Evolutionary conservation across 2,329 filamentous ascomycete genomes (phyloP).

Genomic region (Pseudopithomyces maydicus): DNA sequence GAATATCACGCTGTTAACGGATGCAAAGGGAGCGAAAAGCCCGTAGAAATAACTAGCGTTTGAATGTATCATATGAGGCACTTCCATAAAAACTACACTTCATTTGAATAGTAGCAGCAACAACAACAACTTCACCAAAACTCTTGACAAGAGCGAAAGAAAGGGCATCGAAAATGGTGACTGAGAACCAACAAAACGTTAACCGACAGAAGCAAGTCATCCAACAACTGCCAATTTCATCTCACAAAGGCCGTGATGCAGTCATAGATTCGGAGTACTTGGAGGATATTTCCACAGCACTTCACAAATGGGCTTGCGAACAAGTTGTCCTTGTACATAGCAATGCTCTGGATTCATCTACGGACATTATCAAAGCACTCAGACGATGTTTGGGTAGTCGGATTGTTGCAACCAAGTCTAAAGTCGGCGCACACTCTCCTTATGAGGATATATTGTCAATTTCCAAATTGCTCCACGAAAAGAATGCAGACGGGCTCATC

Average conservation of each 20-base stretch:
- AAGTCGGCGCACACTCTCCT: constrained; percentile 28
- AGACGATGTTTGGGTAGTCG: constrained; percentile 19
- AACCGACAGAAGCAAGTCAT: constrained; percentile 17
- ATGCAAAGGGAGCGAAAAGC: too few species aligned
- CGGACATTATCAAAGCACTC: constrained; percentile 20
- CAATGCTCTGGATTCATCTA: constrained; percentile 23
- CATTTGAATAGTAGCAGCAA: too few species aligned
- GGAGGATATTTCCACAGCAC: constrained; percentile 19
- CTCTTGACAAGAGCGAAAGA: neutral
- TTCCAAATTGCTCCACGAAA: constrained; percentile 17
- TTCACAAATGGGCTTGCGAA: constrained; percentile 21
- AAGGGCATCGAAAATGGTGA: neutral
- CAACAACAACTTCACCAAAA: neutral
- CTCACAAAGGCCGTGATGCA: constrained; percentile 22
- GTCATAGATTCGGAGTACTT: constrained; percentile 22
- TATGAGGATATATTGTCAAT: constrained; percentile 30
- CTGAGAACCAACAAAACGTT: neutral
- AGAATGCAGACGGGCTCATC: constrained; percentile 25
- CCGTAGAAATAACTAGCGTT: too few species aligned
- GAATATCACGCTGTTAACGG: too few species aligned
- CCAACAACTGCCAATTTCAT: constrained; percentile 23
- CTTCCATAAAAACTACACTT: too few species aligned
- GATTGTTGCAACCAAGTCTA: constrained; percentile 24
- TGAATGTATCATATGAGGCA: too few species aligned
- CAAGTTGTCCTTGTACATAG: constrained; percentile 26